These are phyloP conservation scores for Sphenostylis stenocarpa DNA, from an alignment of 306 rosid genomes.

Conservation along the genomic window DNA sequence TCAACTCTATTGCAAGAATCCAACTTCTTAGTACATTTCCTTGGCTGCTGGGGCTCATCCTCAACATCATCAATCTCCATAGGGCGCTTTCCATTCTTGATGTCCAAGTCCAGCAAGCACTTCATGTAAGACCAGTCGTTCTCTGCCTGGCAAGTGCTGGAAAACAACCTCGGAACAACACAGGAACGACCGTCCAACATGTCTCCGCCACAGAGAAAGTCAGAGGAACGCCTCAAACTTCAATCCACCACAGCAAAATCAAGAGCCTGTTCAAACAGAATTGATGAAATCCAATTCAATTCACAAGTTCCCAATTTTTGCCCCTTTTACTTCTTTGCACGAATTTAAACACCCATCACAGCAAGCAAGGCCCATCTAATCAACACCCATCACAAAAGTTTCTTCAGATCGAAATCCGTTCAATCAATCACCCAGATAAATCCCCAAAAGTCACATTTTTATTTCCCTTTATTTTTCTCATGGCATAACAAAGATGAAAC, in stretches of 20 bases:
- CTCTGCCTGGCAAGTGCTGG: constrained; percentile 65
- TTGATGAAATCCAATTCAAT: constrained; percentile 32
- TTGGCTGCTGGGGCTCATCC: constrained; percentile 47
- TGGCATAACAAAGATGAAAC: constrained; percentile 8
- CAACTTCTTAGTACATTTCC: constrained; percentile 50
- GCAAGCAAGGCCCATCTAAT: background rate
- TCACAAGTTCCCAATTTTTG: constrained; percentile 22
- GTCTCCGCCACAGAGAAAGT: constrained; percentile 41
- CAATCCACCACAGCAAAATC: constrained; percentile 46
- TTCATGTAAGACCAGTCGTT: constrained; percentile 68
- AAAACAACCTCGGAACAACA: constrained; percentile 65
- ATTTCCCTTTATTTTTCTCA: background rate
- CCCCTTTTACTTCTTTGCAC: background rate
- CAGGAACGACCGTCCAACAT: constrained; percentile 89
- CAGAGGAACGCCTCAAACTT: constrained; percentile 21
- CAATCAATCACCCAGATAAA: constrained; percentile 33
- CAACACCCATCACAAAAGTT: constrained; percentile 13
- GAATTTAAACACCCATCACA: constrained; percentile 10
- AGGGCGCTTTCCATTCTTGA: constrained; percentile 58
- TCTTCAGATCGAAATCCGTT: constrained; percentile 45
- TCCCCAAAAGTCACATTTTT: constrained; percentile 15
- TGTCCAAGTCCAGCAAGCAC: constrained; percentile 52
- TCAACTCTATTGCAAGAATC: constrained; percentile 44
- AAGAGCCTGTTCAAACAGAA: constrained; percentile 49
- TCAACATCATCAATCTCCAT: constrained; percentile 42